Evolutionary conservation across 106 monocot genomes (phyloP), one percentile per base, ranked within the genome.

Genomic region (Iris macrosiphon): DNA sequence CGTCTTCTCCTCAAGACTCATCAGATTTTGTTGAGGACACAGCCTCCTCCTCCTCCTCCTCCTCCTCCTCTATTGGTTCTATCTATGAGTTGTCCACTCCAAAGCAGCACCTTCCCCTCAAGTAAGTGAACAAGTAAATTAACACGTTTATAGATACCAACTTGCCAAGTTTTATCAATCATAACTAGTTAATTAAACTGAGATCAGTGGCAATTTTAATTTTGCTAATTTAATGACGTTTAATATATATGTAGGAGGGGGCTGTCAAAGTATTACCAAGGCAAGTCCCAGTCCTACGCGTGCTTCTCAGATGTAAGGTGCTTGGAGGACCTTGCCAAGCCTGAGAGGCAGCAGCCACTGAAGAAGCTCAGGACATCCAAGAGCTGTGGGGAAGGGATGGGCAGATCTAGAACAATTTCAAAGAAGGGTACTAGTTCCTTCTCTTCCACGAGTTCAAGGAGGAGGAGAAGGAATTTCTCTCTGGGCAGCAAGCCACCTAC

Each of bases 221-320:
- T 49, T 21, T 11, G 9, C 11, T 13, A 7, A 49, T 49, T 7
- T 30, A 6, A 31, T 15, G 14, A n/a, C 15, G 16, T 14, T 60
- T 27, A 33, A 31, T 2, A 4, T 52, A 6, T 54, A 32, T 69
- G 29, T 62, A 81, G 81, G 68, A 76, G 60, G 50, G 81, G 81
- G 33, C 63, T 81, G 1, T 81, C 81, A 0, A 81, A 64, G n/a
- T 64, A 57, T 49, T 81, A 64, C 28, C 52, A 59, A 19, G 81
- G 81, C 54, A 76, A 81, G 37, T 81, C 81, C 10, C 81, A 81
- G 33, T 75, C 75, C 4, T 81, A 59, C 44, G 68, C 71, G 10
- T 81, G 65, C 9, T 51, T 81, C 14, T 57, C 67, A 4, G 41
- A 60, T 25, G 68, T 62, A 2, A 69, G 24, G 31, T 63, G 60